Percentiles rank a stretch among this genome's conserved stretches.
Conservation (phyloP, 345 rosid genomes). For the Syzygium aromaticum region DNA sequence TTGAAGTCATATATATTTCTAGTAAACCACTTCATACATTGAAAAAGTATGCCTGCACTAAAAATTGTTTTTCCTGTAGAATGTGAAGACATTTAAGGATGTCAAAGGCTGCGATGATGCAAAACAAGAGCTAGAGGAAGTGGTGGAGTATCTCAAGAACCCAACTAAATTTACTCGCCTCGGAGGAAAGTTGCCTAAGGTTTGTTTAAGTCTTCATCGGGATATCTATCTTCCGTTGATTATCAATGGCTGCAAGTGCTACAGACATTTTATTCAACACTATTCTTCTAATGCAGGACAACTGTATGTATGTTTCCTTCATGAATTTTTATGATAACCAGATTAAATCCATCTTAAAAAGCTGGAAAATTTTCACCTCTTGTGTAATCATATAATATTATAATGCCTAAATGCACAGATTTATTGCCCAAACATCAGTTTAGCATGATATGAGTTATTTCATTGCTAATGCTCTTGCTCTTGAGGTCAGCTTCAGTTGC, state of each 20-base stretch:
- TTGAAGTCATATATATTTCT: background rate
- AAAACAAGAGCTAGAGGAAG: conserved; percentile 98
- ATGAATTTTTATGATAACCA: background rate
- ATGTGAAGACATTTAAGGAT: conserved; percentile 97
- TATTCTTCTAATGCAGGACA: background rate
- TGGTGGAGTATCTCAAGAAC: conserved; percentile 91
- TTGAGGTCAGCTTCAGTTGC: background rate
- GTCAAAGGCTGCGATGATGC: conserved; percentile 99
- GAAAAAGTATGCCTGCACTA: background rate
- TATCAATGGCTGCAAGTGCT: background rate
- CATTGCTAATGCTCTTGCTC: background rate
- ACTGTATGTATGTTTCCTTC: background rate
- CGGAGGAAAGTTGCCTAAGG: conserved; percentile 99
- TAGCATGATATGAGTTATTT: background rate
- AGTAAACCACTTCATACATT: background rate
- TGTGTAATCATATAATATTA: background rate
- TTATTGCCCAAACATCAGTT: background rate
- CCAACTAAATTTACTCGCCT: conserved; percentile 97
- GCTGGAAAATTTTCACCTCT: background rate
- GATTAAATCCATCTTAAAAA: background rate
- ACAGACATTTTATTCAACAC: background rate
- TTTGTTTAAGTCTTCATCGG: conserved; percentile 15
- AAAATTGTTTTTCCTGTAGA: conserved; percentile 40
- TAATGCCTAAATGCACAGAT: background rate
- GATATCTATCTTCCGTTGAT: background rate